These are phyloP conservation scores for Pseudogymnoascus sp. DNA, from an alignment of 2,329 filamentous ascomycete genomes.

Conservation along the genomic window DNA sequence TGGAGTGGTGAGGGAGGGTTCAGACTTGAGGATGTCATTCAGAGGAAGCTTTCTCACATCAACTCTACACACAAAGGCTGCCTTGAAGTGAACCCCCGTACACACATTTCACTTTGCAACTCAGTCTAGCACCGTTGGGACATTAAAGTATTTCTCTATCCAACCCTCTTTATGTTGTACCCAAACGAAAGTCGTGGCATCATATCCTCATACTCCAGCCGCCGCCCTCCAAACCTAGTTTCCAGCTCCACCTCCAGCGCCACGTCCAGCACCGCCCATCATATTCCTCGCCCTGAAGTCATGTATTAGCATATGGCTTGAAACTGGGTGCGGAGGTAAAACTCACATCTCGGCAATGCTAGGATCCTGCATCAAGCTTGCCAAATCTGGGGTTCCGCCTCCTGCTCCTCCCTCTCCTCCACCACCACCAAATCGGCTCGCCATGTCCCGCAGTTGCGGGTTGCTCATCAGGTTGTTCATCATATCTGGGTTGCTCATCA, in stretches of 20 bases:
- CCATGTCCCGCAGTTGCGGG: constrained; percentile 81
- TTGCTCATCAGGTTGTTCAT: constrained; percentile 93
- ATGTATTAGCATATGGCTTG: background rate
- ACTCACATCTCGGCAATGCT: constrained; percentile 88
- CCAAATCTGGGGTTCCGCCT: constrained; percentile 84
- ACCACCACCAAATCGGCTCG: constrained; percentile 60
- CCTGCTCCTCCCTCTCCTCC: constrained; percentile 48
- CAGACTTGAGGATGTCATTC: background rate
- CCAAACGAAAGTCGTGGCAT: constrained; percentile 8
- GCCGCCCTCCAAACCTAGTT: background rate
- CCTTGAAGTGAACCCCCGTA: background rate
- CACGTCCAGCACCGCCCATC: constrained; percentile 50
- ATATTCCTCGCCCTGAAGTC: constrained; percentile 56
- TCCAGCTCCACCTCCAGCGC: constrained; percentile 24
- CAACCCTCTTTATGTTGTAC: background rate
- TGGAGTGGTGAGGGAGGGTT: background rate
- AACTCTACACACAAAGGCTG: background rate
- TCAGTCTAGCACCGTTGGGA: background rate
- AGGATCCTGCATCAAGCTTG: constrained; percentile 83
- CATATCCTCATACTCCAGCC: constrained; percentile 4
- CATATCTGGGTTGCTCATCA: constrained; percentile 95
- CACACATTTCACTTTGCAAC: background rate
- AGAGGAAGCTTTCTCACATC: background rate
- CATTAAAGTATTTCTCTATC: constrained; percentile 7
- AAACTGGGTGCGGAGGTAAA: constrained; percentile 19